A percentile compares a stretch with the other conserved stretches of the same genome.
Conservation (phyloP, 495 filamentous ascomycete species). For the Lasiosphaeria hispida region DNA sequence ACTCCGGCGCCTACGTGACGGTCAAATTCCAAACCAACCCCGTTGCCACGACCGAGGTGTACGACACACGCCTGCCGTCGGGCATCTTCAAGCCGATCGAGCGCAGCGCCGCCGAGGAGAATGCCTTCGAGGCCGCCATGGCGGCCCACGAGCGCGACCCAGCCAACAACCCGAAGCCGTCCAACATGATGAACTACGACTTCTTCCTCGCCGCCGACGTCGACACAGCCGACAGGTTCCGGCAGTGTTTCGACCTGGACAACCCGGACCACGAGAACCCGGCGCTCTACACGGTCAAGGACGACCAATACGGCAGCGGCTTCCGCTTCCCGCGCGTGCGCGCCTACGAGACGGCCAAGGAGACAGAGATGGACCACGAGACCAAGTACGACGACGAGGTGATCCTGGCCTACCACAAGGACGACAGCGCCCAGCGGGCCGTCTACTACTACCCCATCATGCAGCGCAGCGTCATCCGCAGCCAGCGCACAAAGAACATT, state of each 20-base stretch:
- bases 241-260: slow-evolving; percentile 67
- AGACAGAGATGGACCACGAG: slow-evolving; percentile 63
- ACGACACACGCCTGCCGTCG: slow-evolving; percentile 79
- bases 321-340: slow-evolving; percentile 78
- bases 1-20: slow-evolving; percentile 79
- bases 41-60: slow-evolving; percentile 52
- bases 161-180: slow-evolving; percentile 56
- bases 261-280: slow-evolving; percentile 68
- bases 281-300: slow-evolving; percentile 59
- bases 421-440: slow-evolving; percentile 53
- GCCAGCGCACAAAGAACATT: slow-evolving; percentile 56
- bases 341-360: slow-evolving; percentile 76
- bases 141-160: slow-evolving; percentile 65
- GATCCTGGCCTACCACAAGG: slow-evolving; percentile 48
- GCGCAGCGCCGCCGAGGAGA: slow-evolving; percentile 49
- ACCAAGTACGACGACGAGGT: slow-evolving; percentile 59
- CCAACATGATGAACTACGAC: slow-evolving; percentile 71
- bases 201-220: slow-evolving; percentile 67
- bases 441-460: slow-evolving; percentile 91
- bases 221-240: slow-evolving; percentile 59
- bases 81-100: slow-evolving; percentile 70
- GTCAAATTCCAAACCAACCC: slow-evolving; percentile 89
- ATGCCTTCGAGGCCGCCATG: slow-evolving; percentile 47
- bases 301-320: slow-evolving; percentile 41
- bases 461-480: slow-evolving; percentile 58